Percentiles rank a stretch among this genome's conserved stretches.
These are phyloP conservation scores for Silybum marianum DNA, from an alignment of 129 eudicot species.

Conservation along the genomic window DNA sequence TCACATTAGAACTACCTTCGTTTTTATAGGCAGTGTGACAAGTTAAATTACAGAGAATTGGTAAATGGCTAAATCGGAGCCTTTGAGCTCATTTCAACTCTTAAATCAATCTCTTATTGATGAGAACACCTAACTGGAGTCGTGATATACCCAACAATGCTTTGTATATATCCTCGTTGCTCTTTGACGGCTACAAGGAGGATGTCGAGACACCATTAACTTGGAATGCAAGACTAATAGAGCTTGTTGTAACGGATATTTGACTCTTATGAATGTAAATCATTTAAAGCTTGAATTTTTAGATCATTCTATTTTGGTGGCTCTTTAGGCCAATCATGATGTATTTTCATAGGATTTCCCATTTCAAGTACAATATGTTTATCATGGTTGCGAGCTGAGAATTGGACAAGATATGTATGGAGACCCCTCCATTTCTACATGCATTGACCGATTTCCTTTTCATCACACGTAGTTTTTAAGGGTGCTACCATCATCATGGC, in stretches of 20 bases:
- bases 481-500: background rate
- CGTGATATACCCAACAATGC: background rate
- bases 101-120: background rate
- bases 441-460: background rate
- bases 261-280: background rate
- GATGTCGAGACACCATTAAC: background rate
- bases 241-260: background rate
- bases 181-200: background rate
- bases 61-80: background rate
- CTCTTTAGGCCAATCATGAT: background rate
- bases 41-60: background rate
- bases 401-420: background rate
- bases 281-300: background rate
- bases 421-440: background rate
- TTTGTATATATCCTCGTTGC: background rate
- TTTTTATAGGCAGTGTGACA: background rate
- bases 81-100: background rate
- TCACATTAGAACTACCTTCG: background rate
- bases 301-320: background rate
- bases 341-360: too few relatives aligned
- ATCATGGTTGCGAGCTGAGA: background rate
- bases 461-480: background rate
- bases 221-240: background rate
- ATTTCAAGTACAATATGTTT: too few relatives aligned
- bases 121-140: background rate